A percentile compares a stretch with the other conserved stretches of the same genome.
phyloP scores from a whole-genome alignment of 2,329 filamentous ascomycete species.

The Huntiella decipiens region DNA sequence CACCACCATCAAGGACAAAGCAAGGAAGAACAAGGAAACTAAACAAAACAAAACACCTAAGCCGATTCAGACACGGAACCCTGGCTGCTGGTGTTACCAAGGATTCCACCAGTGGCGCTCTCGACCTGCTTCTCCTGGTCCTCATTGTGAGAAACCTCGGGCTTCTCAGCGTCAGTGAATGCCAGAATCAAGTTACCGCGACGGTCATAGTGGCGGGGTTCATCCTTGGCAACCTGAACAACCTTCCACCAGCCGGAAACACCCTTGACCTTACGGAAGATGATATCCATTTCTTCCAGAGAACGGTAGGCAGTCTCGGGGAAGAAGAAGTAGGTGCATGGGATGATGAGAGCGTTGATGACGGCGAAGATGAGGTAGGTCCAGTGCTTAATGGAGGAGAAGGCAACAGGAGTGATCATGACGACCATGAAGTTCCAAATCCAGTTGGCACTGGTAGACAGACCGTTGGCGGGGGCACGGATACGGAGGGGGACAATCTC shows the following conservation, averaged over 20 bases:
- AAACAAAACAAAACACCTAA: too few relatives aligned
- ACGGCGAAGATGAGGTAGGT: conserved; percentile 49
- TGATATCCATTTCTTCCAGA: conserved; percentile 17
- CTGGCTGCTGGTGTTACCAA: neutral
- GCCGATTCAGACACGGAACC: too few relatives aligned
- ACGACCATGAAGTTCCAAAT: conserved; percentile 46
- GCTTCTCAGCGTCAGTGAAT: conserved; percentile 25
- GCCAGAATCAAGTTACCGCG: conserved; percentile 36
- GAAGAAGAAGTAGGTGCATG: conserved; percentile 58
- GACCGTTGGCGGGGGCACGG: conserved; percentile 40
- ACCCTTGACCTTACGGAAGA: conserved; percentile 38
- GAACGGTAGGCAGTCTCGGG: conserved; percentile 52
- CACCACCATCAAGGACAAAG: too few relatives aligned
- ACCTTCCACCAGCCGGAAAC: conserved; percentile 19
- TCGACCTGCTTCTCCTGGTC: neutral
- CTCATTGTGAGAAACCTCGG: conserved; percentile 4
- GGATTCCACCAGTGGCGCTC: neutral
- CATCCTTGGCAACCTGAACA: conserved; percentile 22
- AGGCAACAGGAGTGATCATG: conserved; percentile 41
- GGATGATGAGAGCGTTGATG: conserved; percentile 26
- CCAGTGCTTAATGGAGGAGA: conserved; percentile 36
- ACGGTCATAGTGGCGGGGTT: conserved; percentile 38
- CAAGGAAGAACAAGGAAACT: too few relatives aligned
- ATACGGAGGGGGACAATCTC: conserved; percentile 51
- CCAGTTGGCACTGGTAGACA: conserved; percentile 37